These are phyloP conservation scores for Pseudogymnoascus sp. DNA, from an alignment of 2,329 filamentous ascomycete genomes.

Conservation along the genomic window DNA sequence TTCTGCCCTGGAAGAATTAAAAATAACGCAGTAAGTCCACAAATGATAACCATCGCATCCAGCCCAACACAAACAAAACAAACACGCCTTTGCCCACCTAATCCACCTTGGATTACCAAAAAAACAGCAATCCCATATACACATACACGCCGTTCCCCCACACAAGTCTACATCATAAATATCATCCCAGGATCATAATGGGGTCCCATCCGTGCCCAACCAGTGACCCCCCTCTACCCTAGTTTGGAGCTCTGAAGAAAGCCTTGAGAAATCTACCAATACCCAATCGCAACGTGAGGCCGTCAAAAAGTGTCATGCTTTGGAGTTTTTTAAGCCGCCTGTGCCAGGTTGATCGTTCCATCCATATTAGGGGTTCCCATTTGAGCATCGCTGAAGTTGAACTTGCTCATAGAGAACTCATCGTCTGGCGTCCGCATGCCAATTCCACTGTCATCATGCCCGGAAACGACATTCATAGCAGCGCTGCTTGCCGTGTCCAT, in stretches of 20 bases:
- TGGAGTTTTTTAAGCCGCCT: background rate
- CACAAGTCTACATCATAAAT: conserved; percentile 7
- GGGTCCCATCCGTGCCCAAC: conserved; percentile 6
- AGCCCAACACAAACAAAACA: conserved; percentile 5
- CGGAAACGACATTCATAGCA: conserved; percentile 28
- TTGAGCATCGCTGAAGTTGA: conserved; percentile 32
- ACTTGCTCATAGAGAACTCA: conserved; percentile 55
- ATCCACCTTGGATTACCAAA: conserved; percentile 6
- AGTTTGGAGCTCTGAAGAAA: conserved; percentile 4
- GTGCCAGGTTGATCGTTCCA: conserved; percentile 1
- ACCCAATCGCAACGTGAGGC: background rate
- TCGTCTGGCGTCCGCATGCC: conserved; percentile 61
- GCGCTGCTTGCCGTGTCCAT: conserved; percentile 37
- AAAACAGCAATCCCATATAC: conserved; percentile 6
- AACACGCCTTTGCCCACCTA: conserved; percentile 4
- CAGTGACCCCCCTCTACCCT: conserved; percentile 1
- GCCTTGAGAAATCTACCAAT: background rate
- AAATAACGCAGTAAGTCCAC: background rate
- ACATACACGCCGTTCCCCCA: conserved; percentile 2
- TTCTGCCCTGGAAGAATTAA: conserved; percentile 3
- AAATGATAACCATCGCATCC: background rate
- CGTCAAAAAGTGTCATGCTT: background rate
- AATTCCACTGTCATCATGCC: conserved; percentile 66
- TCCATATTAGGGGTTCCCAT: conserved; percentile 13
- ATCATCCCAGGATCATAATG: conserved; percentile 7